Base-by-base conservation (phyloP, 2,329 filamentous ascomycete genomes). In the Pestalotiopsis fici region DNA sequence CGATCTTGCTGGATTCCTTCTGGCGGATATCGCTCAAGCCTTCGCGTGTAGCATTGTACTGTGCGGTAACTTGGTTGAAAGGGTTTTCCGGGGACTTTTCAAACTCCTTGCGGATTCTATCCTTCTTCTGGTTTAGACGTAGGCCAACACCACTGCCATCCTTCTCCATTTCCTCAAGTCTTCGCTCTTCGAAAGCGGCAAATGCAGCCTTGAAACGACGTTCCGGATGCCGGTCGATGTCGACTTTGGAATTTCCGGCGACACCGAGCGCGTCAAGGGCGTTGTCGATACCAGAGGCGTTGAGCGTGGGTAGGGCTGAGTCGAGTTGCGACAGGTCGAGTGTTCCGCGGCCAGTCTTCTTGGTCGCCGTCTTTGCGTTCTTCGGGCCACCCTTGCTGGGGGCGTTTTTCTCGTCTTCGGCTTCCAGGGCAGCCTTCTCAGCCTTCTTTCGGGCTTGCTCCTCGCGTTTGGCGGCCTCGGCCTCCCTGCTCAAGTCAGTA, bases 71-170 rank as follows among this genome's bases (percentile, higher is more conserved):
- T 82, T 97, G 93, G 82, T 97, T 97, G 83, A 97, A 96, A 15
- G 96, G 96, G 79, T 99, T 99, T 74, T 98, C 95, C 1, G 93
- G 91, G 75, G 92, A 93, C 85, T 94, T 97, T 80, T 97, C 92
- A 79, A 98, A 99, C 83, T 98, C 96, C 85, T 97, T 97, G 70
- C 88, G 82, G 72, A 97, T 93, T 76, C 91, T 86, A 70, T 95
- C 92, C 75, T 95, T 90, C 80, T 93, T 91, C 87, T 98, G 95
- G 73, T 97, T 89, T 73, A 93, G 85, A 67, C 95, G 86, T 77
- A 98, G 80, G 0, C 93, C 94, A 67, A 91, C 79, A 23, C 86
- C 86, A 72, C 83, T 90, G 65, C 91, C 92, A 79, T 98, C 94
- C 65, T 88, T 83, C 76, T 95, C 93, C 87, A 98, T 93, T 86